A percentile compares a stretch with the other conserved stretches of the same genome.
Conservation (phyloP, 164 flowering plant genomes). For the Vitis rupestris region DNA sequence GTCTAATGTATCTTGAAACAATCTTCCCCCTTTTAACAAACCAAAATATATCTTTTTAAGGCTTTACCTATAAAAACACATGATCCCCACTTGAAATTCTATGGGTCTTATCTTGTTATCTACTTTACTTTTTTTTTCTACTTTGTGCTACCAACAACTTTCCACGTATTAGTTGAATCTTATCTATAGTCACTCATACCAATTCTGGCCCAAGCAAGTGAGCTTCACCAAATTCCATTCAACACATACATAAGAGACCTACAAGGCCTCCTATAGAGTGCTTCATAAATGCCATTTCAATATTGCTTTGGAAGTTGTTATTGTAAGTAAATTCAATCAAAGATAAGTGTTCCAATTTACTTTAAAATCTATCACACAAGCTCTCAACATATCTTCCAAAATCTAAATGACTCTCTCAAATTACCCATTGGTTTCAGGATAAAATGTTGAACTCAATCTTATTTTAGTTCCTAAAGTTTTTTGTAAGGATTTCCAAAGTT, state of each 20-base stretch:
- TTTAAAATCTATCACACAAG: not conserved
- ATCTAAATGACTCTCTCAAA: too few species aligned
- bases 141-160: not conserved
- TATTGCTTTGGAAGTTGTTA: too few species aligned
- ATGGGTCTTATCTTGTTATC: not conserved
- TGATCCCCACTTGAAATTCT: slow-evolving; percentile 5
- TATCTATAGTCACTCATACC: not conserved
- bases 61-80: not conserved
- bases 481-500: too few species aligned
- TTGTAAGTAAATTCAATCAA: not conserved
- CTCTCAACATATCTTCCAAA: too few species aligned
- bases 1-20: not conserved
- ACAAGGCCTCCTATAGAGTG: too few species aligned
- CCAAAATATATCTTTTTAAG: not conserved
- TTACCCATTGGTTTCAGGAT: too few species aligned
- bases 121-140: slow-evolving; percentile 6
- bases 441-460: too few species aligned
- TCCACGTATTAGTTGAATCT: not conserved
- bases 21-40: slow-evolving; percentile 7
- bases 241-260: slow-evolving; percentile 4
- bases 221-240: slow-evolving; percentile 1
- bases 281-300: too few species aligned
- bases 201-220: not conserved
- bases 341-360: not conserved
- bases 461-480: too few species aligned